Evolutionary conservation across 768 basidiomycete genomes (phyloP).

Genomic region (Sarcodon aspratus): DNA sequence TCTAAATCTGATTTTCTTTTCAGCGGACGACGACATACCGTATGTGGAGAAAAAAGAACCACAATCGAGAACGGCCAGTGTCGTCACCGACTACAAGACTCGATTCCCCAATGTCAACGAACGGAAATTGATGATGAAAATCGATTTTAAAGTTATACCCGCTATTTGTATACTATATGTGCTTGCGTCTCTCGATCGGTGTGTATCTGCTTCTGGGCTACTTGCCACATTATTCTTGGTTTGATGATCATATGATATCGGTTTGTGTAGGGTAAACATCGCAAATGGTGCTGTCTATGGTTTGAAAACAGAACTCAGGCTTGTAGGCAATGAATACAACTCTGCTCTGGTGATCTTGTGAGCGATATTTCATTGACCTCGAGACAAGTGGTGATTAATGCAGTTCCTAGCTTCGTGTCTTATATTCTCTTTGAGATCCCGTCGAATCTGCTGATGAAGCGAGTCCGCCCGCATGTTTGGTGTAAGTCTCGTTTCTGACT

Average conservation of each 20-base stretch:
- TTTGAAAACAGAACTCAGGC: slow-evolving; percentile 8
- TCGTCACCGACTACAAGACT: too few species aligned
- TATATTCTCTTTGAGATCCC: slow-evolving; percentile 11
- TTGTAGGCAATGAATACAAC: slow-evolving; percentile 8
- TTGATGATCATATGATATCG: neutral
- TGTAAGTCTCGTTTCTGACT: neutral
- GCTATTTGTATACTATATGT: slow-evolving; percentile 30
- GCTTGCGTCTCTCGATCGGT: slow-evolving; percentile 26
- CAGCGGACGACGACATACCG: too few species aligned
- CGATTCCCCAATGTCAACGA: slow-evolving; percentile 16
- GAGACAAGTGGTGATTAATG: neutral
- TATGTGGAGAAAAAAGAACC: too few species aligned
- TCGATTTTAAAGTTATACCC: slow-evolving; percentile 26
- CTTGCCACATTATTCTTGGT: too few species aligned
- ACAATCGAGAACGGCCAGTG: too few species aligned
- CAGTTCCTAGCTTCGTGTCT: slow-evolving; percentile 4
- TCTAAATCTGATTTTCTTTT: too few species aligned
- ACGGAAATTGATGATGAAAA: slow-evolving; percentile 20
- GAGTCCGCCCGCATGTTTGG: slow-evolving; percentile 2
- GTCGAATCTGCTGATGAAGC: slow-evolving; percentile 4
- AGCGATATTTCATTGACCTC: neutral
- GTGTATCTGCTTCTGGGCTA: too few species aligned
- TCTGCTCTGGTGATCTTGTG: slow-evolving; percentile 9
- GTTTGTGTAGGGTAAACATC: slow-evolving; percentile 7
- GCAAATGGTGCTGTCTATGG: slow-evolving; percentile 9